Conservation (phyloP, 2,329 filamentous ascomycete genomes). For the Penicillium frequentans region DNA sequence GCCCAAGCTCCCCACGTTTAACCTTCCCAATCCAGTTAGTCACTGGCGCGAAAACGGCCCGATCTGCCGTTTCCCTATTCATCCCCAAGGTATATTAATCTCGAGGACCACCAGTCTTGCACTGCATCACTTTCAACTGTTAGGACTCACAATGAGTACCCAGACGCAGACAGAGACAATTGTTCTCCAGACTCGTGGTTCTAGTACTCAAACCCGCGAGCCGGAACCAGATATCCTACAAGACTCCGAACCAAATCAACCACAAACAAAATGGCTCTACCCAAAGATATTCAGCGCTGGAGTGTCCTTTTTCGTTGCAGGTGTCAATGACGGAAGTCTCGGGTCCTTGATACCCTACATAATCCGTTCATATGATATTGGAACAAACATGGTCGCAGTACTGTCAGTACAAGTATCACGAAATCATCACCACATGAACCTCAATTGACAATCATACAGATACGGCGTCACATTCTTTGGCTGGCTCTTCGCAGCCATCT, state of each 20-base stretch:
- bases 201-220: background rate
- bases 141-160: background rate
- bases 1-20: background rate
- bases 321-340: slow-evolving; percentile 64
- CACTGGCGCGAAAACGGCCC: background rate
- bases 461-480: slow-evolving; percentile 57
- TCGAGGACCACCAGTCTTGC: background rate
- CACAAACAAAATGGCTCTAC: slow-evolving; percentile 16
- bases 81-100: background rate
- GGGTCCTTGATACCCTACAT: slow-evolving; percentile 65
- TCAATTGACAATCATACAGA: slow-evolving; percentile 34
- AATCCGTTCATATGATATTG: slow-evolving; percentile 56
- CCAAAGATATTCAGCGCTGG: slow-evolving; percentile 57
- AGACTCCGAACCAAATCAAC: background rate
- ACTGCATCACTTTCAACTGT: background rate
- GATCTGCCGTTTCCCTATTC: background rate
- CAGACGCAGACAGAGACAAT: background rate
- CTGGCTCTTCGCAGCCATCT: slow-evolving; percentile 60
- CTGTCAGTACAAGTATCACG: slow-evolving; percentile 38
- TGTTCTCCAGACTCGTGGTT: background rate
- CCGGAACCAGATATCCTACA: background rate
- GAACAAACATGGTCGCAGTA: slow-evolving; percentile 52
- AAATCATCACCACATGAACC: background rate
- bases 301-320: slow-evolving; percentile 66
- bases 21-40: too few relatives aligned